These are phyloP conservation scores for Yueomyces sinensis DNA, from an alignment of 805 yeast species.

Conservation along the genomic window DNA sequence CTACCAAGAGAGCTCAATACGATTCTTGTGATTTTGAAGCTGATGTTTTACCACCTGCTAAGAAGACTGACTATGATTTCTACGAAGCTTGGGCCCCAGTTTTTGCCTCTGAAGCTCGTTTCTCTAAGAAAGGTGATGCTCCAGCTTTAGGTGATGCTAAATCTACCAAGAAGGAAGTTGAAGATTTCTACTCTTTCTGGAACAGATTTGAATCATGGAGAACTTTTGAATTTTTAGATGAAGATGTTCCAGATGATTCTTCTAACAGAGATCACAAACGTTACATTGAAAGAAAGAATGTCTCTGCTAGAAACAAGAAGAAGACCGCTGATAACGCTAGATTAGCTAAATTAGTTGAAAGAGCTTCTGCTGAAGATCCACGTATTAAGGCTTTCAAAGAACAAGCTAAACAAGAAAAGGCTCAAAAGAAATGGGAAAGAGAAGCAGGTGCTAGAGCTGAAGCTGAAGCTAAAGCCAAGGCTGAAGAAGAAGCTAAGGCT, in stretches of 20 bases:
- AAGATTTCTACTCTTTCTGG: constrained; percentile 83
- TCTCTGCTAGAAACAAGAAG: constrained; percentile 91
- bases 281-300: constrained; percentile 93
- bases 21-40: constrained; percentile 92
- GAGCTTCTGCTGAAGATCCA: constrained; percentile 86
- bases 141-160: constrained; percentile 63
- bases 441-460: constrained; percentile 97
- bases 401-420: constrained; percentile 89
- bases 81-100: constrained; percentile 87
- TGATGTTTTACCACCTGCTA: constrained; percentile 66
- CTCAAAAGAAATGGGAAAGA: constrained; percentile 89
- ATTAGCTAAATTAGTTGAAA: constrained; percentile 70
- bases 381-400: constrained; percentile 90
- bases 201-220: constrained; percentile 96
- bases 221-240: constrained; percentile 93
- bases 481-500: constrained; percentile 78
- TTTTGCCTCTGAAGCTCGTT: constrained; percentile 81
- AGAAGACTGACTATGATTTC: constrained; percentile 62
- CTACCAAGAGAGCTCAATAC: constrained; percentile 78
- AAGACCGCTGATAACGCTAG: constrained; percentile 96
- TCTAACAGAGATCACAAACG: constrained; percentile 99
- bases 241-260: constrained; percentile 98
- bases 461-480: constrained; percentile 80
- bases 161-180: constrained; percentile 68
- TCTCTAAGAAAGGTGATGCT: constrained; percentile 83